Percentiles rank a stretch among this genome's conserved stretches.
Conservation (phyloP, 768 basidiomycete genomes). For the Leccinum subgranulosum region DNA sequence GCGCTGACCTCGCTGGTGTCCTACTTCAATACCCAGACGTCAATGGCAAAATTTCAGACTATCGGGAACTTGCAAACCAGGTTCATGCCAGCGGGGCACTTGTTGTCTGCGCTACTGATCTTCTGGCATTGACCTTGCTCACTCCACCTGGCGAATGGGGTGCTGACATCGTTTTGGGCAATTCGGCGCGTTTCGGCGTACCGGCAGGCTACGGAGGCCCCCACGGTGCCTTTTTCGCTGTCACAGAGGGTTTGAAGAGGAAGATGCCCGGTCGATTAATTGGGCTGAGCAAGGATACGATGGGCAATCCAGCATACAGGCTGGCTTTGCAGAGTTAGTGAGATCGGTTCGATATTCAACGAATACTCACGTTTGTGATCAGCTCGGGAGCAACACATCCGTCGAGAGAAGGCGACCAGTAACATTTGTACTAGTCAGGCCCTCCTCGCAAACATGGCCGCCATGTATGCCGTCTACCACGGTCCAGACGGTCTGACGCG, state of each 20-base stretch:
- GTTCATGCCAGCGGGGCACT: conserved; percentile 78
- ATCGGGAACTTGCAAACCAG: conserved; percentile 55
- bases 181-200: conserved; percentile 95
- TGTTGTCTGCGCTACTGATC: conserved; percentile 85
- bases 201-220: conserved; percentile 97
- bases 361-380: conserved; percentile 7
- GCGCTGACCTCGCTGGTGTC: conserved; percentile 74
- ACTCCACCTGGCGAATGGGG: conserved; percentile 99
- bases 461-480: conserved; percentile 98
- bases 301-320: conserved; percentile 87
- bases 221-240: too few relatives aligned
- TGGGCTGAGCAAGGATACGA: conserved; percentile 81
- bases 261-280: conserved; percentile 99
- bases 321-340: conserved; percentile 89
- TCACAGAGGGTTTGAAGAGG: conserved; percentile 86
- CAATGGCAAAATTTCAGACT: conserved; percentile 79
- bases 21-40: conserved; percentile 95
- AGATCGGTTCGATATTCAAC: not conserved
- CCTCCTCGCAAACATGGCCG: conserved; percentile 97
- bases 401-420: conserved; percentile 96
- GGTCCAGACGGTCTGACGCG: conserved; percentile 81
- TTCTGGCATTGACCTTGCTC: conserved; percentile 88
- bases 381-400: conserved; percentile 97
- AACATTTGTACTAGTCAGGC: conserved; percentile 99
- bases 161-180: conserved; percentile 92